phyloP scores from a whole-genome alignment of 192 early-diverging fungal genomes.

The Backusella parvicylindrica region DNA sequence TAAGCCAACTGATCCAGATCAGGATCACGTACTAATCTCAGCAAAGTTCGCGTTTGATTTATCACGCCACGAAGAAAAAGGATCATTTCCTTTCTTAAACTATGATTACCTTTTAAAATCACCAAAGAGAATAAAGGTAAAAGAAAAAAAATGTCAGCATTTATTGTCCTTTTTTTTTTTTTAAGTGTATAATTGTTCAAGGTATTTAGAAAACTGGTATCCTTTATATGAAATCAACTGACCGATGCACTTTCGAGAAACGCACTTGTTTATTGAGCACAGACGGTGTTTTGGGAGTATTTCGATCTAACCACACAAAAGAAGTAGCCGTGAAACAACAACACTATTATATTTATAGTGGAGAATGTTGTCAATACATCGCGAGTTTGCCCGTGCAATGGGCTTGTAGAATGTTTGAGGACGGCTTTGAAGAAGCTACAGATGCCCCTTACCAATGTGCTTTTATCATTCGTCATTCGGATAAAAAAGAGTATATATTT shows the following conservation, averaged over 20 bases:
- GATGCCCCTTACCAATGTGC: background rate
- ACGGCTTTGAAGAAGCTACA: background rate
- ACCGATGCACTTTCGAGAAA: background rate
- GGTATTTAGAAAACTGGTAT: background rate
- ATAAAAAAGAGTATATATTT: background rate
- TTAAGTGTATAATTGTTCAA: background rate
- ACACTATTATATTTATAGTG: background rate
- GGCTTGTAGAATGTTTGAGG: background rate
- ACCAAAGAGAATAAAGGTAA: background rate
- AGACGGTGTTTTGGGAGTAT: slow-evolving; percentile 1
- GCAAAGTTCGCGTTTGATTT: background rate
- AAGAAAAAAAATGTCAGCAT: background rate
- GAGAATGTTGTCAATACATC: background rate
- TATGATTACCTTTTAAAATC: background rate
- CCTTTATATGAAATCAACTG: background rate
- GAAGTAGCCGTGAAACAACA: background rate
- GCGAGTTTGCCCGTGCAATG: background rate
- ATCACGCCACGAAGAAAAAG: background rate
- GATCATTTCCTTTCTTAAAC: background rate
- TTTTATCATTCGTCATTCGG: background rate
- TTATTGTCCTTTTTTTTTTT: background rate
- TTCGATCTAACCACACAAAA: background rate
- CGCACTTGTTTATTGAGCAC: slow-evolving; percentile 1
- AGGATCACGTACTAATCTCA: background rate
- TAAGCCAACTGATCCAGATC: background rate